These are phyloP conservation scores for Scedosporium boydii DNA, from an alignment of 2,329 filamentous ascomycete species.

Conservation along the genomic window DNA sequence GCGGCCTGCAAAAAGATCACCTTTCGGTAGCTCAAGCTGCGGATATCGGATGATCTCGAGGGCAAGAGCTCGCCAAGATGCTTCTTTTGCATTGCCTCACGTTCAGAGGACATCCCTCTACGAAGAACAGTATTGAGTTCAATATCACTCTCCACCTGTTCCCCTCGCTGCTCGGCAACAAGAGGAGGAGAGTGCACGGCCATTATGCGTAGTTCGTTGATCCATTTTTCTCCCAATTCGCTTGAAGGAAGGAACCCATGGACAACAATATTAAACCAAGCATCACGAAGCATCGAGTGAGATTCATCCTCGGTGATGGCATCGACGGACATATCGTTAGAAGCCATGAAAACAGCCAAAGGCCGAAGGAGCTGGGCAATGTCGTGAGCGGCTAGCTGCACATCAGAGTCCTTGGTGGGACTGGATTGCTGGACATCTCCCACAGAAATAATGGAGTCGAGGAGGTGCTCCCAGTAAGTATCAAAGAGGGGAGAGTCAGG, in stretches of 20 bases:
- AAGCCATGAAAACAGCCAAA: constrained; percentile 73
- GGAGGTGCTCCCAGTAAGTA: constrained; percentile 72
- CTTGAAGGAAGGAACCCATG: constrained; percentile 79
- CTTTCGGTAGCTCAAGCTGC: constrained; percentile 76
- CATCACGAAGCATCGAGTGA: constrained; percentile 69
- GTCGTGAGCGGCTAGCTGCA: constrained; percentile 74
- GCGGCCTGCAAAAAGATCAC: constrained; percentile 87
- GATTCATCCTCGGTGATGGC: constrained; percentile 54
- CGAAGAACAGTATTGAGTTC: constrained; percentile 91
- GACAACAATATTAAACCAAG: constrained; percentile 96
- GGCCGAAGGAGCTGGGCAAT: constrained; percentile 83
- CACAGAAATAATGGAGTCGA: constrained; percentile 82
- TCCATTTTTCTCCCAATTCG: constrained; percentile 60
- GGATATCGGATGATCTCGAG: constrained; percentile 67
- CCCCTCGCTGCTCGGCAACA: constrained; percentile 78
- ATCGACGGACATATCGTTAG: constrained; percentile 44
- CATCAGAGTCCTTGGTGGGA: constrained; percentile 65
- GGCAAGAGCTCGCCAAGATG: constrained; percentile 66
- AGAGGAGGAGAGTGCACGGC: constrained; percentile 81
- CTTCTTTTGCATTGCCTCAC: constrained; percentile 72
- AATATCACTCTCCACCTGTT: constrained; percentile 90
- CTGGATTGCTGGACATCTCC: constrained; percentile 73
- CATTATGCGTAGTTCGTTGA: constrained; percentile 70
- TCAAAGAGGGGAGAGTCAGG: constrained; percentile 67
- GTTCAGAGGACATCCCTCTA: constrained; percentile 71